Evolutionary conservation across 306 rosid genomes (phyloP).

Genomic region (Casuarina equisetifolia): DNA sequence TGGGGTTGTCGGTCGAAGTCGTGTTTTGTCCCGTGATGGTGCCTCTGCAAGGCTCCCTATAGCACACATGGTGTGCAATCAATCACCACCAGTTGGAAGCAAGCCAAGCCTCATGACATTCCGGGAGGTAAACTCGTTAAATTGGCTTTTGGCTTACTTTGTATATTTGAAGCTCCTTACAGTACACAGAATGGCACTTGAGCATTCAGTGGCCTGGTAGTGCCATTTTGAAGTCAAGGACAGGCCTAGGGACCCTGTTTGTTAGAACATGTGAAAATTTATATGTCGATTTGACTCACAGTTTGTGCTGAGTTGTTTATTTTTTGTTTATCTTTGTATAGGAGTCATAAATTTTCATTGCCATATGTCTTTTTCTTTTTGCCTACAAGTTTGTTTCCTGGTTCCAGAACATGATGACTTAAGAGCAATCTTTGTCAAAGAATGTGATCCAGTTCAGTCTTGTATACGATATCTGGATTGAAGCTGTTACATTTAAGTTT

Average conservation of each 20-base stretch:
- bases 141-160: neutral
- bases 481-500: too few species aligned
- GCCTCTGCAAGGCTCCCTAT: constrained; percentile 81
- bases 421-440: neutral
- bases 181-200: neutral
- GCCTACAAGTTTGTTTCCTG: neutral
- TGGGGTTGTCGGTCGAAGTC: constrained; percentile 88
- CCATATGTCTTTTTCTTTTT: neutral
- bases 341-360: neutral
- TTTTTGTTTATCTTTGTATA: too few species aligned
- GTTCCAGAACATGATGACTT: neutral
- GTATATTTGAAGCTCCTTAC: neutral
- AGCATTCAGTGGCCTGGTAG: neutral
- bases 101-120: constrained; percentile 98
- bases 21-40: constrained; percentile 81
- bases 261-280: neutral
- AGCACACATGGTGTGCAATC: constrained; percentile 99
- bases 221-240: neutral
- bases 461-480: neutral
- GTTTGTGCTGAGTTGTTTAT: too few species aligned
- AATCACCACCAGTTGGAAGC: constrained; percentile 88
- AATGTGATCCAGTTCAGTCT: neutral
- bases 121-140: constrained; percentile 67
- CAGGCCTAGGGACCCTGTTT: neutral
- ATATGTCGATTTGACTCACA: neutral